phyloP scores from a whole-genome alignment of 257 asterid genomes.

The Jacaranda mimosifolia region DNA sequence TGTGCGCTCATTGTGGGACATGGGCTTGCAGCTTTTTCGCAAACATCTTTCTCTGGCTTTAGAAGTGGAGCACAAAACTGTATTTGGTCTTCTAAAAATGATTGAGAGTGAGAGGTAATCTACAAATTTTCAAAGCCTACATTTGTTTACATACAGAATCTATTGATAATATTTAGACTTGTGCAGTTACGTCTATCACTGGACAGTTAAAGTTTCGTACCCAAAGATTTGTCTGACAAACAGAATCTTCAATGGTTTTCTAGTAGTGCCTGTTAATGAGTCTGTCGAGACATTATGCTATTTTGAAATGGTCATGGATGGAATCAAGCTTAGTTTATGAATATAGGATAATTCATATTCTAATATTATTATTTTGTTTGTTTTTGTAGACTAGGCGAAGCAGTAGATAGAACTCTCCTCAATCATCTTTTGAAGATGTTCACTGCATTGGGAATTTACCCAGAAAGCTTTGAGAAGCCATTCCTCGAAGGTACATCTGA shows the following conservation, averaged over 20 bases:
- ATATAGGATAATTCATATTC: slow-evolving; percentile 8
- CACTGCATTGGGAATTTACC: slow-evolving; percentile 92
- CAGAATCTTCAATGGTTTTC: slow-evolving; percentile 2
- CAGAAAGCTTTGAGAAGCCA: slow-evolving; percentile 96
- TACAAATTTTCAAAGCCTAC: slow-evolving; percentile 18
- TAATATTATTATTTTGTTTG: slow-evolving; percentile 31
- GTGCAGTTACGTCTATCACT: slow-evolving; percentile 10
- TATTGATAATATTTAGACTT: background rate
- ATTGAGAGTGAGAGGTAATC: slow-evolving; percentile 89
- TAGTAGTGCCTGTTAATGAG: slow-evolving; percentile 18
- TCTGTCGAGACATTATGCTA: slow-evolving; percentile 18
- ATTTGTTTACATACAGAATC: background rate
- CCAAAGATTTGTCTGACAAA: background rate
- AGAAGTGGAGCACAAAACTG: slow-evolving; percentile 92
- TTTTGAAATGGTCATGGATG: background rate
- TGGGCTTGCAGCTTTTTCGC: slow-evolving; percentile 97
- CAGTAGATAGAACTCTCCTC: slow-evolving; percentile 94
- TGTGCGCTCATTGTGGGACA: slow-evolving; percentile 96
- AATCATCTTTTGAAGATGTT: slow-evolving; percentile 99
- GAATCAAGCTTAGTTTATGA: background rate
- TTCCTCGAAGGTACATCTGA: slow-evolving; percentile 93
- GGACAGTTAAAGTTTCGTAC: background rate
- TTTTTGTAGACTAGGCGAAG: slow-evolving; percentile 81
- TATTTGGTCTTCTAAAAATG: slow-evolving; percentile 91
- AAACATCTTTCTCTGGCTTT: slow-evolving; percentile 91